Base-by-base conservation (phyloP, 1,139 yeast genomes). In the Kodamaea derodonti region DNA sequence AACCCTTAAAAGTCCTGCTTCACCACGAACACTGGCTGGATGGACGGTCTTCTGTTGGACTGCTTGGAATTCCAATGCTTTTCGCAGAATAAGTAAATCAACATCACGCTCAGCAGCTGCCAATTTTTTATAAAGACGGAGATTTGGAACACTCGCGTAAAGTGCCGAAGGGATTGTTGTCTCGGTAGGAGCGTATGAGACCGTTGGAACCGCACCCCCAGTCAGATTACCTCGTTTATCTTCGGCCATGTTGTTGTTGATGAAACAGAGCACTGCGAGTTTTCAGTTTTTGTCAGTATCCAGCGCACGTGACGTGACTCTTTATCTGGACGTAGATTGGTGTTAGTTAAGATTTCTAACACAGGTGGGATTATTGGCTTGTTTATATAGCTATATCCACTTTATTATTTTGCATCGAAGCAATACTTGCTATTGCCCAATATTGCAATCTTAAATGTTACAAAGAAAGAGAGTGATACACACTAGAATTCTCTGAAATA, bases 61-160 rank as follows among this genome's bases (percentile, higher is more conserved):
- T 37, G 92, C 95, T 55, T 87, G 95, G 46, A 88, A 70, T 49
- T 92, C 97, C 37, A 86, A 72, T 39, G 87, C 76, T 56, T 90
- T 90, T 43, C 95, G 77, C 33, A 90, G 78, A 32, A 87, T 77
- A 43, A 85, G 72, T 39, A 92, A 77, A 57, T 92, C 98, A 29
- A 92, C 63, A 41, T 78, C 72, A 40, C 79, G 74, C 58, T 92
- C 98, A 10, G 90, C 85, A 10, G 84, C 88, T 42, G 77, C 73
- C 31, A 92, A 65, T 35, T 77, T 71, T 48, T 83, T 76, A 58
- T 85, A 86, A 35, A 79, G 67, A 13, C 72, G 77, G 27, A 88
- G 79, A 48, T 85, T 90, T 6, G 96, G 95, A 15, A 88, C 72
- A 36, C 80, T 61, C 26, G 71, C 67, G 45, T 75, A 77, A 37